Evolutionary conservation across 2,329 filamentous ascomycete genomes (phyloP).

Genomic region (Colletotrichum neosansevieriae): DNA sequence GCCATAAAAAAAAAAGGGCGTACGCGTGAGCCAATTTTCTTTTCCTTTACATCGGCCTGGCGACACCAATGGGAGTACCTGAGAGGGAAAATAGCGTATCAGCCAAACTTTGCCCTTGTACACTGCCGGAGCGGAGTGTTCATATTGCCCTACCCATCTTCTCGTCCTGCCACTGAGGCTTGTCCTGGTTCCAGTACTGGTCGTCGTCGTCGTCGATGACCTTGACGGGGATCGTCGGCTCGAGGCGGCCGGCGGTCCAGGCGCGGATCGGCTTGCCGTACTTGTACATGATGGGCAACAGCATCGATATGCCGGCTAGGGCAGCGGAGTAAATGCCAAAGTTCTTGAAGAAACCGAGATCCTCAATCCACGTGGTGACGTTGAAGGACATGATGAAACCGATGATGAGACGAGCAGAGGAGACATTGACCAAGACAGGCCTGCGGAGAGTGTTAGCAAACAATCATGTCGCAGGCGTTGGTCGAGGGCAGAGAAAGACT

Average conservation of each 20-base stretch:
- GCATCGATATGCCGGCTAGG: constrained; percentile 47
- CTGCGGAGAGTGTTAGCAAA: constrained; percentile 39
- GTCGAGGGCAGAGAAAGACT: too few relatives aligned
- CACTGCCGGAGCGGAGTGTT: not conserved
- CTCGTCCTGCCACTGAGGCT: constrained; percentile 38
- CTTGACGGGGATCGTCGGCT: constrained; percentile 32
- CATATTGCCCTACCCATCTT: constrained; percentile 34
- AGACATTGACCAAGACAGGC: constrained; percentile 51
- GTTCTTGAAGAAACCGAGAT: constrained; percentile 46
- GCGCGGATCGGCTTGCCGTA: constrained; percentile 41
- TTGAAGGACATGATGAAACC: constrained; percentile 48
- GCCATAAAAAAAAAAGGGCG: too few relatives aligned
- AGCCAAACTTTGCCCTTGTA: constrained; percentile 3
- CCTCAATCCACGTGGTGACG: constrained; percentile 46
- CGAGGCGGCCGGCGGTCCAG: constrained; percentile 41
- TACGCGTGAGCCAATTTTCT: not conserved
- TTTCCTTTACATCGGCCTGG: constrained; percentile 20
- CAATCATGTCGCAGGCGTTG: not conserved
- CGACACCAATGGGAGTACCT: constrained; percentile 24
- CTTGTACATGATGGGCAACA: constrained; percentile 47
- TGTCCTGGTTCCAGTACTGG: constrained; percentile 40
- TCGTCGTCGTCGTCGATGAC: constrained; percentile 39
- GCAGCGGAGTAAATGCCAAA: constrained; percentile 50
- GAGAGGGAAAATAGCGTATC: not conserved
- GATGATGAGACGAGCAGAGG: constrained; percentile 48